Evolutionary conservation across 805 yeast species (phyloP), one percentile per base, ranked within the genome.

Genomic region (Candida multigemmis): DNA sequence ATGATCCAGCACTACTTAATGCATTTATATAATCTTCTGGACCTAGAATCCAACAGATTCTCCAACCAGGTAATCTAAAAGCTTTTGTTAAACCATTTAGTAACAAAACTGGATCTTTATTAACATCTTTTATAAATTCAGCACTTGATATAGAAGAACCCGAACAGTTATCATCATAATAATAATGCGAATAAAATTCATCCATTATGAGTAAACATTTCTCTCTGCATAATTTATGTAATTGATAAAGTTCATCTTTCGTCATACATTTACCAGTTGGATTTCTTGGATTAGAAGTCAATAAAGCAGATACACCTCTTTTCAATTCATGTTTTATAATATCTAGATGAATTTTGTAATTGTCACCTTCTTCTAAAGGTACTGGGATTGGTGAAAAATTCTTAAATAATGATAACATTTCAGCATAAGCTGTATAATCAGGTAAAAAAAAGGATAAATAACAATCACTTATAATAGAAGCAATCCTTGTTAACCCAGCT

Each of bases 401-500:
- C 56, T 72, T 72, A 53, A 72, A 72, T 25, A 72, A 56, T 9
- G 76, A 68, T 40, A 72, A 53, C 79, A 72, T 72, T 42, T 72
- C 79, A 12, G 79, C 76, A 37, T 72, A 72, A 5, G 79, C 79
- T 10, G 79, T 72, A 39, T 72, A 72, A 42, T 72, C 79, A 4
- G 79, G 79, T 34, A 72, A 53, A 45, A 72, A 72, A 46, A 72
- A 72, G 14, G 75, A 66, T 25, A 72, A 47, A 43, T 72, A 73
- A 40, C 77, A 71, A 47, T 72, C 77, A 29, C 67, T 59, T 28
- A 72, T 57, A 32, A 72, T 69, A 10, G 78, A 69, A 11, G 79
- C 79, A 35, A 72, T 72, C 44, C 79, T 61, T 4, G 74, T 72
- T 34, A 72, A 49, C 0, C 78, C 79, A 13, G 77, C 76, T 38